Conservation (phyloP, 2,329 filamentous ascomycete species). For the Purpureocillium takamizusanense region DNA sequence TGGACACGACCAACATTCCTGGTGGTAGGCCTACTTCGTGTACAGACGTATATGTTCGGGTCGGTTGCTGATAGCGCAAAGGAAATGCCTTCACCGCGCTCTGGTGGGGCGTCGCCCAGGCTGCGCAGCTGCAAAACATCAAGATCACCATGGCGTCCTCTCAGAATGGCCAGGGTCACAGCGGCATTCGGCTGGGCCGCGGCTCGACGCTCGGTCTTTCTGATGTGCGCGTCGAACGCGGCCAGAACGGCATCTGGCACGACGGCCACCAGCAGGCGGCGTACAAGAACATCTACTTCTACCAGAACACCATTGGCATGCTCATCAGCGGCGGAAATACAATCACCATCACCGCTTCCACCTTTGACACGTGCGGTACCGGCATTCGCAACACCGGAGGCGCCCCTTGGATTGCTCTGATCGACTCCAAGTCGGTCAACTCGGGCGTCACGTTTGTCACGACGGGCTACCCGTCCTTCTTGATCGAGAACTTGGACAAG, state of each 20-base stretch:
- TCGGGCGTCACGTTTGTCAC: conserved; percentile 30
- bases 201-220: conserved; percentile 31
- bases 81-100: conserved; percentile 27
- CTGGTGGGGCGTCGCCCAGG: conserved; percentile 36
- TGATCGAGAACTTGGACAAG: conserved; percentile 34
- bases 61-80: not conserved
- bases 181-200: conserved; percentile 28
- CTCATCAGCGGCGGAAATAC: conserved; percentile 22
- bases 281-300: conserved; percentile 35
- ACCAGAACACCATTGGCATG: conserved; percentile 27
- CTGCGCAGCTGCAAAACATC: conserved; percentile 30
- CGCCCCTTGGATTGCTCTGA: conserved; percentile 28
- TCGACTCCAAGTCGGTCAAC: conserved; percentile 30
- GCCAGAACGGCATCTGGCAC: conserved; percentile 33
- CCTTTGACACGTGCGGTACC: conserved; percentile 29
- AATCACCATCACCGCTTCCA: conserved; percentile 28
- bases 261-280: conserved; percentile 33
- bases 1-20: conserved; percentile 29
- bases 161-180: conserved; percentile 26
- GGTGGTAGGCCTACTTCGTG: conserved; percentile 11
- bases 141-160: conserved; percentile 30
- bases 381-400: conserved; percentile 26
- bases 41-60: not conserved
- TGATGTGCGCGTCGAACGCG: conserved; percentile 30
- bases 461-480: conserved; percentile 26